phyloP scores from a whole-genome alignment of 2,329 filamentous ascomycete species.

The Amylocarpus encephaloides region DNA sequence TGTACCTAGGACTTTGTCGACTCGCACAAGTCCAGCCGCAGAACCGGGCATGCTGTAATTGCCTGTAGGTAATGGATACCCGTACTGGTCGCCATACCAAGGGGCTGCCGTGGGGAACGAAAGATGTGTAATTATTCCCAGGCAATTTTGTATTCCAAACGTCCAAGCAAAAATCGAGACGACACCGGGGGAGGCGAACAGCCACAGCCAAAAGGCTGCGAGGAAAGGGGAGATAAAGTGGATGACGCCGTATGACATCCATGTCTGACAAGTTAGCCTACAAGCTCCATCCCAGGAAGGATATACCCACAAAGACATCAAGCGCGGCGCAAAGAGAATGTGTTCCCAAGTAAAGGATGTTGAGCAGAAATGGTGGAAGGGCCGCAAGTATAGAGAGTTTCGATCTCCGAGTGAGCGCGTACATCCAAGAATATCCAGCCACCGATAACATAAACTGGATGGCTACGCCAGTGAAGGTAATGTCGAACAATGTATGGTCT shows the following conservation, averaged over 20 bases:
- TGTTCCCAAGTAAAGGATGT: slow-evolving; percentile 84
- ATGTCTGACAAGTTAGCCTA: slow-evolving; percentile 68
- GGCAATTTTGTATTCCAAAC: slow-evolving; percentile 87
- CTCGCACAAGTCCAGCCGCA: slow-evolving; percentile 78
- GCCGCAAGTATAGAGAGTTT: slow-evolving; percentile 24
- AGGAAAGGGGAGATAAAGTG: slow-evolving; percentile 83
- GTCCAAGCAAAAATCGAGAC: slow-evolving; percentile 76
- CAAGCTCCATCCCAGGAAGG: slow-evolving; percentile 34
- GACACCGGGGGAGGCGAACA: slow-evolving; percentile 80
- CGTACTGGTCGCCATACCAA: slow-evolving; percentile 92
- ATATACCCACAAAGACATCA: slow-evolving; percentile 23
- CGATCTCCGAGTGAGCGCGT: slow-evolving; percentile 21
- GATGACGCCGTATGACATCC: slow-evolving; percentile 88
- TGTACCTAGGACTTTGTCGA: slow-evolving; percentile 79
- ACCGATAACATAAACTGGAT: slow-evolving; percentile 20
- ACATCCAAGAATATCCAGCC: slow-evolving; percentile 25
- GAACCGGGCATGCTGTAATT: slow-evolving; percentile 87
- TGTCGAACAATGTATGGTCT: slow-evolving; percentile 23
- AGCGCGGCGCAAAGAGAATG: slow-evolving; percentile 42
- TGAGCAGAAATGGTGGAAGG: slow-evolving; percentile 36
- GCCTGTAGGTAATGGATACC: slow-evolving; percentile 65
- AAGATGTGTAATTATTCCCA: slow-evolving; percentile 80
- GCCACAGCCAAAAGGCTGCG: slow-evolving; percentile 70
- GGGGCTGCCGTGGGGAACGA: slow-evolving; percentile 87
- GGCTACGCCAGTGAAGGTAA: slow-evolving; percentile 18